Conservation (phyloP, 176 grass and related monocot genomes). For the Thinopyrum elongatum region DNA sequence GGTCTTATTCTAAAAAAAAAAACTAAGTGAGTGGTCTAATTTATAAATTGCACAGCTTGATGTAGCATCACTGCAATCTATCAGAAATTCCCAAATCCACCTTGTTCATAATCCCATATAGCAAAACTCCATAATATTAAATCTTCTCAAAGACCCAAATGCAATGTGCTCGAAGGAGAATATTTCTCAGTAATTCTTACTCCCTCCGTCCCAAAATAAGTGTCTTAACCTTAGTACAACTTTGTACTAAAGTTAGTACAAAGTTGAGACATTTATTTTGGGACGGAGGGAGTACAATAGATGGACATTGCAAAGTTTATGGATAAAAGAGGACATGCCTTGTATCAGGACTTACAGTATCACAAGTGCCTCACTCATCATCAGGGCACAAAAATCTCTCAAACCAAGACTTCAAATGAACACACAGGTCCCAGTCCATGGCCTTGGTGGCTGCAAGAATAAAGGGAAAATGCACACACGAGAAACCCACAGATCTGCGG, state of each 20-base stretch:
- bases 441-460: conserved; percentile 69
- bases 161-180: background rate
- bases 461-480: conserved; percentile 4
- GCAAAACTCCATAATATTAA: background rate
- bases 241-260: no score
- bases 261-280: no score
- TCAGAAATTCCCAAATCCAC: background rate
- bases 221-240: no score
- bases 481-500: conserved; percentile 10
- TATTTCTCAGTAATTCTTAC: background rate
- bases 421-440: conserved; percentile 77
- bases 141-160: background rate
- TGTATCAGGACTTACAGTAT: conserved; percentile 43
- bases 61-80: background rate
- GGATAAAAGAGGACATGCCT: background rate
- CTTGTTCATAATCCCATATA: background rate
- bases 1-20: no score
- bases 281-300: no score
- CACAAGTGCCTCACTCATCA: conserved; percentile 58
- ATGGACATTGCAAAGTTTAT: background rate
- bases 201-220: no score
- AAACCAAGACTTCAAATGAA: conserved; percentile 62
- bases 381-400: conserved; percentile 66
- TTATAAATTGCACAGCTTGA: background rate
- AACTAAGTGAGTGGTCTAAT: background rate